Conservation (phyloP, 805 yeast species). For the Sugiyamaella americana region DNA sequence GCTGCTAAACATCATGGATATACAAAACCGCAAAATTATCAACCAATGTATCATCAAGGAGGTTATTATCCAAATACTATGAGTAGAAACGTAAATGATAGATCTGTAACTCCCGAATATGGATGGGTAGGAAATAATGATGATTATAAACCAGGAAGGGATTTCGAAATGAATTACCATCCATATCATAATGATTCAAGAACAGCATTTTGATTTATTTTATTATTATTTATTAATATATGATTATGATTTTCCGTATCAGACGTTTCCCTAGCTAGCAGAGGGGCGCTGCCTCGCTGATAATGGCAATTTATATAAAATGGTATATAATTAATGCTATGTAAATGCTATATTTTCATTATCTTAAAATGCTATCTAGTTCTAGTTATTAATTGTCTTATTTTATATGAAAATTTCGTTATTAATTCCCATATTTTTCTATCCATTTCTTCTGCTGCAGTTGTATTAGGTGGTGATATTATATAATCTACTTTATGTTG, state of each 20-base stretch:
- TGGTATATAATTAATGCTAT: too few relatives aligned
- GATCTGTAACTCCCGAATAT: constrained; percentile 10
- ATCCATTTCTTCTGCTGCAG: constrained; percentile 21
- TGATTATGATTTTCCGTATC: too few relatives aligned
- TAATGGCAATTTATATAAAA: too few relatives aligned
- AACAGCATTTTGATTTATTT: too few relatives aligned
- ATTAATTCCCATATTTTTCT: constrained; percentile 17
- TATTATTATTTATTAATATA: too few relatives aligned
- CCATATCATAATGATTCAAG: background rate
- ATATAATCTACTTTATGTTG: constrained; percentile 20
- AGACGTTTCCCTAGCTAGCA: too few relatives aligned
- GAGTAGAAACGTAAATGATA: constrained; percentile 1
- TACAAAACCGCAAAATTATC: background rate
- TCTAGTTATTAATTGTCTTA: background rate
- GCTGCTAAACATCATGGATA: constrained; percentile 5
- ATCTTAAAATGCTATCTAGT: too few relatives aligned
- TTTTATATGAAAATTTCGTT: background rate
- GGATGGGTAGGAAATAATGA: constrained; percentile 17
- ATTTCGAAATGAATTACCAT: background rate
- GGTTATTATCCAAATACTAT: background rate
- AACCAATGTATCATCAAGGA: background rate
- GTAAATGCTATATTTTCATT: too few relatives aligned
- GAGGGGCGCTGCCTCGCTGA: too few relatives aligned
- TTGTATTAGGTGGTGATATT: constrained; percentile 7
- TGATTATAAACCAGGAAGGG: constrained; percentile 12